Evolutionary conservation across 2,329 filamentous ascomycete species (phyloP), one percentile per base, ranked within the genome.

Genomic region (Trichophyton schoenleinii): DNA sequence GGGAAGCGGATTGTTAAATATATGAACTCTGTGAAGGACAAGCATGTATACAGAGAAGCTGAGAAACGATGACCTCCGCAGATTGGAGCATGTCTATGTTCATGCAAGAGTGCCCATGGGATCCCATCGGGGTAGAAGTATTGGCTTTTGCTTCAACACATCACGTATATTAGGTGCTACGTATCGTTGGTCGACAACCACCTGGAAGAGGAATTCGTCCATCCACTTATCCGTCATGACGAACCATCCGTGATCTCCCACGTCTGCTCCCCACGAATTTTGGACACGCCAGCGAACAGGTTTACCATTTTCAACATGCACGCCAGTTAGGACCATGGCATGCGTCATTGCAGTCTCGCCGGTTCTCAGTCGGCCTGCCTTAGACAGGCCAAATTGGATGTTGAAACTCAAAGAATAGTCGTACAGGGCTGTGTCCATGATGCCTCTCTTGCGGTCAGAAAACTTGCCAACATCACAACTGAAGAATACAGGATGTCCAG

Each of bases 391-490:
- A 7, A 92, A 79, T 61, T 79, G 80, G 63, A 90, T 80, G 68
- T 91, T 89, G 74, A 95, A 90, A n/a, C 88, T 90, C 0, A 95
- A 81, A 67, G 87, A 82, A 73, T 92, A 94, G 73, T 94, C 86
- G 68, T 87, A 83, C 3, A 95, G 77, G 1, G 81, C 80, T 0
- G 86, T 80, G 71, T 95, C 90, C 88, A 95, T 91, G 70, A 95
- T 84, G 15, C 90, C 90, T 1, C 80, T 79, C 1, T 67, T 68
- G 0, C 76, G 77, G 70, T 91, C 86, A 61, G 83, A 87, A 73
- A 87, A 91, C 72, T 95, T 88, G 64, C 89, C 90, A 0, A 95
- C 90, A 68, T 96, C 91, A 58, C 83, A 87, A 61, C 91, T 91
- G 71, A 96, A 95, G 80, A 95, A 95, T 58, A 95, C 83, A 8